Base-by-base conservation (phyloP, 1,284 basidiomycete species). In the Leccinum griseonigrum region DNA sequence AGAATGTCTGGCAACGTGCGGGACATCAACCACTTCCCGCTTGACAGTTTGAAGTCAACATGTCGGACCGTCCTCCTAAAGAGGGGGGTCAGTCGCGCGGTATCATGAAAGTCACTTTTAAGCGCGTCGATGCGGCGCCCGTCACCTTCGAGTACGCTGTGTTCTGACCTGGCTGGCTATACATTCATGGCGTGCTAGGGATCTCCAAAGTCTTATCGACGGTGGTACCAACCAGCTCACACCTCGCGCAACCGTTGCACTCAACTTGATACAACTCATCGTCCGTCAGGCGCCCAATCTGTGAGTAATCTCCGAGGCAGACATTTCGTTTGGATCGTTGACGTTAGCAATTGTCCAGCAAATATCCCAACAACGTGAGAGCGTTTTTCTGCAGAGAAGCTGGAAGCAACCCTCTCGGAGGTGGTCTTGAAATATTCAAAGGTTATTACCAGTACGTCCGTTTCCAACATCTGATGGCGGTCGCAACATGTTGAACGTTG, bases 331-430 rank as follows among this genome's bases (percentile, higher is more conserved):
- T 6, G 14, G 48, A 46, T 32, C 1, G n/a, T 29, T n/a, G 43
- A 53, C 48, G 28, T 48, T 60, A 8, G 48, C 29, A 7, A 5
- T 57, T n/a, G 8, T 16, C 34, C 28, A 73, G 74, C 0, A 74
- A 69, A 58, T 76, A 76, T 34, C 69, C 74, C 0, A 73, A 73
- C 52, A 73, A 76, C 8, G 63, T 73, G 0, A 74, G 50, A 5
- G 68, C 72, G 0, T 73, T 76, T 53, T 73, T 73, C 38, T 75
- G 74, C 57, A 64, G 63, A 36, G 68, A 75, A n/a, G 72, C 74
- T 3, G 75, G 75, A 2, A 63, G 43, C 1, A 66, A 53, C 26
- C 0, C 2, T 14, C 66, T 76, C 3, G 76, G 69, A 13, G 67
- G 68, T 1, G 70, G 73, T 5, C 65, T 78, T 5, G 73, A 79